Evolutionary conservation across 2,329 filamentous ascomycete genomes (phyloP).

Genomic region (Ploettnerulaceae sp.): DNA sequence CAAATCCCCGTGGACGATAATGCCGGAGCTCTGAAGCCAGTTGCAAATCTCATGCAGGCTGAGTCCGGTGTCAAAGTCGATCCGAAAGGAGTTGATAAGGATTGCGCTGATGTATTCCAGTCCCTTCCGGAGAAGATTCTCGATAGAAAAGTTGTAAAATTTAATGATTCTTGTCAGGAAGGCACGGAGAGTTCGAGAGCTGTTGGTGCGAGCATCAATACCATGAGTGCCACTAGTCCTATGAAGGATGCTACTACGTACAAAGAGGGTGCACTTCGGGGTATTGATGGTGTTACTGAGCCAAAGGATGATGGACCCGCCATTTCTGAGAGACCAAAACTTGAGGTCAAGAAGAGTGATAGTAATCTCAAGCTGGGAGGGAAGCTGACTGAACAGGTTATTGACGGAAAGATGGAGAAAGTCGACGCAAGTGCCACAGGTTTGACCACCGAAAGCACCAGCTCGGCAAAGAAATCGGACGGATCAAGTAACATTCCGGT

Average conservation of each 20-base stretch:
- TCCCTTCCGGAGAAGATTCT: neutral
- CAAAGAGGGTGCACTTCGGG: neutral
- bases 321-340: neutral
- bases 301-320: neutral
- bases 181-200: constrained; percentile 1
- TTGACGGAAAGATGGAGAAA: neutral
- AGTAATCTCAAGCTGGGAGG: neutral
- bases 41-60: neutral
- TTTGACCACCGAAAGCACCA: too few relatives aligned
- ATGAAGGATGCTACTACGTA: neutral
- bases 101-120: neutral
- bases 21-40: neutral
- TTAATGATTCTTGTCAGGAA: constrained; percentile 3
- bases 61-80: neutral
- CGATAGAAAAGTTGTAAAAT: neutral
- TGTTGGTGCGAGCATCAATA: constrained; percentile 3
- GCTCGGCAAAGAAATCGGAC: too few relatives aligned
- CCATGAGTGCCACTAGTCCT: neutral
- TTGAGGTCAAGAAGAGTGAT: neutral
- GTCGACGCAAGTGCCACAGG: too few relatives aligned
- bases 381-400: neutral
- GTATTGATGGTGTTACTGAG: neutral
- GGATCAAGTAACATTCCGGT: too few relatives aligned
- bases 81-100: neutral
- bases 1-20: neutral